Percentiles rank a stretch among this genome's conserved stretches.
phyloP scores from a whole-genome alignment of 106 monocot genomes.

The Dendrobium nobile region DNA sequence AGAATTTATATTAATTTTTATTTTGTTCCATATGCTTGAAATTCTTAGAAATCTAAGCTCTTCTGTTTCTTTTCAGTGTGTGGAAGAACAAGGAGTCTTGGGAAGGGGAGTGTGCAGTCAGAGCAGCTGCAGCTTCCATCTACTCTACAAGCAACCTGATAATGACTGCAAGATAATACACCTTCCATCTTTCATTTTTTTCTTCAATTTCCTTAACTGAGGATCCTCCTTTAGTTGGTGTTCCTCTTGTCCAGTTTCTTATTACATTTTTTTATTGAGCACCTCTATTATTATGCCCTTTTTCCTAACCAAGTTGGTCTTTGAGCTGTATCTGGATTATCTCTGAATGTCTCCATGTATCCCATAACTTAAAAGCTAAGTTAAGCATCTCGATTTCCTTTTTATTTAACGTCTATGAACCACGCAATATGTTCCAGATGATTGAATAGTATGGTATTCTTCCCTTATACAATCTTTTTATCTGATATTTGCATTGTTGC shows the following conservation, averaged over 20 bases:
- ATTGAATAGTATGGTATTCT: background rate
- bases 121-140: slow-evolving; percentile 14
- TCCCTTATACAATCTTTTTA: background rate
- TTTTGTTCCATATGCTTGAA: background rate
- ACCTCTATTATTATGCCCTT: background rate
- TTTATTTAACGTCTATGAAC: background rate
- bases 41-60: background rate
- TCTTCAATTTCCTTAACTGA: background rate
- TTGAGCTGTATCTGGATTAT: background rate
- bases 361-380: background rate
- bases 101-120: slow-evolving; percentile 8
- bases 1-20: background rate
- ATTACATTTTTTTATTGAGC: background rate
- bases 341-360: background rate
- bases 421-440: background rate
- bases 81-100: slow-evolving; percentile 9
- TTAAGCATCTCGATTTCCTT: background rate
- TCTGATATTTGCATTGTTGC: background rate
- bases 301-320: background rate
- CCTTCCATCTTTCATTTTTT: background rate
- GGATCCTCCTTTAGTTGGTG: background rate
- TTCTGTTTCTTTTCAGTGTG: background rate
- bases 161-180: slow-evolving; percentile 6
- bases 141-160: slow-evolving; percentile 12
- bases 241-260: background rate